A percentile compares a stretch with the other conserved stretches of the same genome.
Evolutionary conservation across 164 flowering plant genomes (phyloP).

Genomic region (Pachysandra terminalis): DNA sequence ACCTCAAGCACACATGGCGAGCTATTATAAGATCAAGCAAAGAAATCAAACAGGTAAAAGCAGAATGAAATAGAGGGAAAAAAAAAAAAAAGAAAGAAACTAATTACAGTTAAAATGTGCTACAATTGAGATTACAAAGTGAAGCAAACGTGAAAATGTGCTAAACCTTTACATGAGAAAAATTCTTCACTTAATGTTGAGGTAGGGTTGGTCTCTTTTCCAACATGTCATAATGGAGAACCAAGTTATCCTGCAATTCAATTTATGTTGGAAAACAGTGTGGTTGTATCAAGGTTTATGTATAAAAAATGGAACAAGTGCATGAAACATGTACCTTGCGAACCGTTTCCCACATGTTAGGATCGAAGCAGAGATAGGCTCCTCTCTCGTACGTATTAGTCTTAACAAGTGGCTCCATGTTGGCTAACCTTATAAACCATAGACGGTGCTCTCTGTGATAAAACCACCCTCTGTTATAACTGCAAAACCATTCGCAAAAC

Average conservation of each 20-base stretch:
- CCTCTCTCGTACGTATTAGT: conserved; percentile 59
- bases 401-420: conserved; percentile 56
- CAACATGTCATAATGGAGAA: conserved; percentile 59
- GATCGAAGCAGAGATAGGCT: conserved; percentile 65
- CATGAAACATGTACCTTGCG: conserved; percentile 43
- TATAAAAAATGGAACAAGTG: not conserved
- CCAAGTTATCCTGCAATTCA: conserved; percentile 60
- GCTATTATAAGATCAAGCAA: no score
- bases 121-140: conserved; percentile 18
- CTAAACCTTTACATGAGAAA: conserved; percentile 29
- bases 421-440: conserved; percentile 50
- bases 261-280: not conserved
- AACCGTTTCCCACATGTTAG: conserved; percentile 52
- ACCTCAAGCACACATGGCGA: no score
- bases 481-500: conserved; percentile 16
- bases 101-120: no score
- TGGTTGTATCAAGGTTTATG: not conserved
- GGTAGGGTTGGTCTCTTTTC: conserved; percentile 67
- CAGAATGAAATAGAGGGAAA: no score
- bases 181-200: conserved; percentile 34
- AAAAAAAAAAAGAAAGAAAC: no score
- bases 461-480: conserved; percentile 64
- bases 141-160: conserved; percentile 11
- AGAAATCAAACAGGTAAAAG: no score
- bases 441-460: conserved; percentile 55